Evolutionary conservation across 805 yeast genomes (phyloP).

Genomic region (Isabelozyma rhagii): DNA sequence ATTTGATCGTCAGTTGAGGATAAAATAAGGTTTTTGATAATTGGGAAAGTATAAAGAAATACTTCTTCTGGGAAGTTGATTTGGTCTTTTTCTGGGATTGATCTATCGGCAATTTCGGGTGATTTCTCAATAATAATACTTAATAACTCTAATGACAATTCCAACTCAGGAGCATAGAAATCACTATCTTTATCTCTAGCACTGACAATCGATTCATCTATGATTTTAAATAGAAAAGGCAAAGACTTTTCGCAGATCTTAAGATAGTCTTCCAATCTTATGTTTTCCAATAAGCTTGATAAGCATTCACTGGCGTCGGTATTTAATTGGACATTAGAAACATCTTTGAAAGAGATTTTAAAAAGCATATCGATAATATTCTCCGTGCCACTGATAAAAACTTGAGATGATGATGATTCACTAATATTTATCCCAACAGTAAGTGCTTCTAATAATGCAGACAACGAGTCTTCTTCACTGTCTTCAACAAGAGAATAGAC

Average conservation of each 20-base stretch:
- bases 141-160: conserved; percentile 56
- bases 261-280: conserved; percentile 44
- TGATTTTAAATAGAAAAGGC: conserved; percentile 44
- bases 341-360: conserved; percentile 64
- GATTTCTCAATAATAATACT: conserved; percentile 46
- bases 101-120: conserved; percentile 20
- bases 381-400: conserved; percentile 8
- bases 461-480: conserved; percentile 77
- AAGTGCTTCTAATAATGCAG: conserved; percentile 69
- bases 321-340: conserved; percentile 68
- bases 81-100: not conserved
- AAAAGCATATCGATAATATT: conserved; percentile 58
- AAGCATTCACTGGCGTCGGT: conserved; percentile 70
- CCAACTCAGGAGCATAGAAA: conserved; percentile 55
- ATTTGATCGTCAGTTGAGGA: conserved; percentile 69
- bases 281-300: conserved; percentile 50
- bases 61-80: conserved; percentile 33
- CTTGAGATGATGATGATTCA: conserved; percentile 19
- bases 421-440: conserved; percentile 48
- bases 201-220: conserved; percentile 21
- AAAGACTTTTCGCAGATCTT: conserved; percentile 49
- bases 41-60: conserved; percentile 43
- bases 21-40: conserved; percentile 37
- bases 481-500: conserved; percentile 50
- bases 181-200: conserved; percentile 26